Evolutionary conservation across 768 basidiomycete species (phyloP), one percentile per base, ranked within the genome.

Genomic region (Royoungia palumana): DNA sequence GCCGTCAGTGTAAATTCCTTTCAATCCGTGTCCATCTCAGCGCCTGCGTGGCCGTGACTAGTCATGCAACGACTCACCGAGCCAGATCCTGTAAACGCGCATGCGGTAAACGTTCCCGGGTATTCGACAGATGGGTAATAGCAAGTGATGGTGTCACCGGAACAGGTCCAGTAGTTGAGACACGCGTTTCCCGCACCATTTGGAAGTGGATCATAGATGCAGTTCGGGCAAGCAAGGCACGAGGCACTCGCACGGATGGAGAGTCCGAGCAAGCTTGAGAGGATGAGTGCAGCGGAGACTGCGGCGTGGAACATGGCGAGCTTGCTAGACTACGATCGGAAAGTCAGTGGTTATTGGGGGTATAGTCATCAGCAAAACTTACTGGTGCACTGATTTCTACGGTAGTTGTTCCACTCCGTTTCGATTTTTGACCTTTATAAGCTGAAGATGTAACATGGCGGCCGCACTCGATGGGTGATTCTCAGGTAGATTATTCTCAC

Each of bases 51-150:
- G 13, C 14, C 7, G n/a, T 13, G 20, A 6, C 27, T 11, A 19
- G 37, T 12, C 8, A 17, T 27, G 22, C 22, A 17, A n/a, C 2
- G 8, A 25, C 47, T 25, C 11, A 47, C 47, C 6, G 9, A 13
- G 27, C 34, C 17, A 35, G 16, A 25, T 14, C 17, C 21, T 12
- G 32, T 35, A 21, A 38, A 53, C n/a, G 35, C 27, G n/a, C 52
- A 53, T 7, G 35, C 39, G 12, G 24, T 53, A 49, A 53, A 46
- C 5, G 52, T 54, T 12, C 50, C 50, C 9, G 51, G 51, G 25
- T 54, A 40, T 27, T 54, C 40, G 28, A 46, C 50, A 1, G 41
- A 53, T 12, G 51, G 51, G 25, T 54, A 54, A 32, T 53, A 54
- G 16, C 52, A 53, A 8, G 44, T 53, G 22, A 54, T 37, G 16